phyloP scores from a whole-genome alignment of 306 rosid genomes.

The Erythrophleum fordii region DNA sequence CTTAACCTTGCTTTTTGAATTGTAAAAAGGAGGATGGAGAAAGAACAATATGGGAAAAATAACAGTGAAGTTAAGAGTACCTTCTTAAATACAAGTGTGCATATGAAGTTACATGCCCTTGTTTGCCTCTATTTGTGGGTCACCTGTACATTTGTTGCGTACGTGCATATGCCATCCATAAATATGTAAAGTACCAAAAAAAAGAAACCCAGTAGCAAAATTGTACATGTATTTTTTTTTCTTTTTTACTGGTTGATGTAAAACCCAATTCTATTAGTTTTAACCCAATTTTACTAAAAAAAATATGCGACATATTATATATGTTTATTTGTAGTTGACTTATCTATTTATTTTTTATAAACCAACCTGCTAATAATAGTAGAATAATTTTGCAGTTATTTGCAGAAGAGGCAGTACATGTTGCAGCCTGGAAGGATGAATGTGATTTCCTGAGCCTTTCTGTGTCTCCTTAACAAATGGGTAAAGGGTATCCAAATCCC shows the following conservation, averaged over 20 bases:
- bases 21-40: conserved; percentile 28
- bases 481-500: conserved; percentile 20
- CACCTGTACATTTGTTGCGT: conserved; percentile 6
- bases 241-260: conserved; percentile 35
- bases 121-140: not conserved
- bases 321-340: not conserved
- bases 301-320: not conserved
- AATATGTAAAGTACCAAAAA: not conserved
- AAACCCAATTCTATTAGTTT: too few species aligned
- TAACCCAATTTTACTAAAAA: too few species aligned
- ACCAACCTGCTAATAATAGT: not conserved
- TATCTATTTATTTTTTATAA: not conserved
- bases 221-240: conserved; percentile 41
- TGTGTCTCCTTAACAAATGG: not conserved
- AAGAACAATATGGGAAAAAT: conserved; percentile 24
- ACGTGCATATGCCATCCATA: not conserved
- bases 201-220: not conserved
- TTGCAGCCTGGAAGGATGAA: conserved; percentile 10
- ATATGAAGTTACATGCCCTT: conserved; percentile 8
- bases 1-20: conserved; percentile 29
- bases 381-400: conserved; percentile 23
- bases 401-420: conserved; percentile 35
- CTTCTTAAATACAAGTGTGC: not conserved
- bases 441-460: conserved; percentile 31
- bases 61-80: conserved; percentile 30